These are phyloP conservation scores for Mycena albidolilacea DNA, from an alignment of 768 basidiomycete genomes.

Conservation along the genomic window DNA sequence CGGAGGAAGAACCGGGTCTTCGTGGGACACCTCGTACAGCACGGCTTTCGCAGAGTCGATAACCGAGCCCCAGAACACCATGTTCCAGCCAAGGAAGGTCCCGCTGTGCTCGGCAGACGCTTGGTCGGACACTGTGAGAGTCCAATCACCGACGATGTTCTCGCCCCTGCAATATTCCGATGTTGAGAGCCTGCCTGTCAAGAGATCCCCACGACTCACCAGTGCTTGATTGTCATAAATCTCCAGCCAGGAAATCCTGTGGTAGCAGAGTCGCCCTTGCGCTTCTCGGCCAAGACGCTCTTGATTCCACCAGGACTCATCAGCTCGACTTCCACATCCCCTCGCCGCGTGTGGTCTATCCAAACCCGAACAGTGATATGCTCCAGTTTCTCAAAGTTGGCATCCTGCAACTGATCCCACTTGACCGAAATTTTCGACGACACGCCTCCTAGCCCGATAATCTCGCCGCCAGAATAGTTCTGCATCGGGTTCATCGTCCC, in stretches of 20 bases:
- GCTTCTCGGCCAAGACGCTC: slow-evolving; percentile 85
- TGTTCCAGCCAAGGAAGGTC: slow-evolving; percentile 93
- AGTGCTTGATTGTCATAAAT: slow-evolving; percentile 99
- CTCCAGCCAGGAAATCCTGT: slow-evolving; percentile 94
- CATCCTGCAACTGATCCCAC: slow-evolving; percentile 73
- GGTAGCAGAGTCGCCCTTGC: slow-evolving; percentile 72
- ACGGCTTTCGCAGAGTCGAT: slow-evolving; percentile 80
- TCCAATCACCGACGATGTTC: slow-evolving; percentile 92
- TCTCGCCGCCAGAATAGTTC: slow-evolving; percentile 73
- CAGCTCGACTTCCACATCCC: slow-evolving; percentile 94
- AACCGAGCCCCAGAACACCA: slow-evolving; percentile 94
- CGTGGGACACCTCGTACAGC: slow-evolving; percentile 71
- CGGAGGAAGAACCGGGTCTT: slow-evolving; percentile 66
- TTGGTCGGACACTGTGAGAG: slow-evolving; percentile 87
- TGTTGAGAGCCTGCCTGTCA: not conserved
- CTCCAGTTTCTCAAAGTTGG: slow-evolving; percentile 92
- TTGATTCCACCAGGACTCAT: slow-evolving; percentile 87
- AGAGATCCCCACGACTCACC: slow-evolving; percentile 65
- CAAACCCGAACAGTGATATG: slow-evolving; percentile 94
- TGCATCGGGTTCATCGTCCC: slow-evolving; percentile 71
- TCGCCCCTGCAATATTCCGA: slow-evolving; percentile 79
- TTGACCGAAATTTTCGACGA: slow-evolving; percentile 76
- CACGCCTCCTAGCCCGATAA: slow-evolving; percentile 78
- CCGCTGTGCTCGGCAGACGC: slow-evolving; percentile 69
- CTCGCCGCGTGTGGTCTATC: slow-evolving; percentile 88